Conservation (phyloP, 2,329 filamentous ascomycete species). For the Cladorrhinum sp. region DNA sequence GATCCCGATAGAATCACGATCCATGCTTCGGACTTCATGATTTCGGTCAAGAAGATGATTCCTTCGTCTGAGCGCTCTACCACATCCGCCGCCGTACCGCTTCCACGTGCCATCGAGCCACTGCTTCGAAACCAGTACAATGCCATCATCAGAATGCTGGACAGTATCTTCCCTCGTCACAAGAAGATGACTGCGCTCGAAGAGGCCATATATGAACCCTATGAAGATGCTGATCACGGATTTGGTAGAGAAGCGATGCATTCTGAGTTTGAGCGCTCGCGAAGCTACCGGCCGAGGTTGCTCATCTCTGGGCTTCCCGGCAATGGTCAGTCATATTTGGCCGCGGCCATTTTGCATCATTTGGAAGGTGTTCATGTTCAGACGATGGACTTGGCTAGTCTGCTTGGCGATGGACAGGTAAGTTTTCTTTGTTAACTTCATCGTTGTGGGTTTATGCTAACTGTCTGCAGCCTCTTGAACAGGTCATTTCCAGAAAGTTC, state of each 20-base stretch:
- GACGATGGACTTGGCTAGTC: conserved; percentile 84
- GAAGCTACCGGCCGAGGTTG: conserved; percentile 84
- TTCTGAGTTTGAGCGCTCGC: conserved; percentile 79
- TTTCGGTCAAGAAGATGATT: conserved; percentile 93
- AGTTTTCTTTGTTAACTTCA: conserved; percentile 28
- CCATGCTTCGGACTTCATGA: conserved; percentile 92
- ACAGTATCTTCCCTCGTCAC: conserved; percentile 75
- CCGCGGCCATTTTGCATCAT: conserved; percentile 80
- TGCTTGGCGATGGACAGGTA: conserved; percentile 79
- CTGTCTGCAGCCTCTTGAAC: conserved; percentile 63
- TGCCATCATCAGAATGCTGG: conserved; percentile 65
- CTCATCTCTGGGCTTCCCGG: conserved; percentile 78
- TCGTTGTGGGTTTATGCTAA: conserved; percentile 27
- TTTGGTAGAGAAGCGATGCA: conserved; percentile 77
- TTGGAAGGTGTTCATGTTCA: conserved; percentile 94
- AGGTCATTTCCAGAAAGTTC: conserved; percentile 86
- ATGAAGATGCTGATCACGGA: conserved; percentile 75
- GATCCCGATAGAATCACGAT: conserved; percentile 81
- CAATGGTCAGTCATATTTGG: conserved; percentile 92
- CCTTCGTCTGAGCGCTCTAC: conserved; percentile 91
- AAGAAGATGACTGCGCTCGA: conserved; percentile 87
- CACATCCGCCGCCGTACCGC: conserved; percentile 75
- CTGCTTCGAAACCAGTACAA: conserved; percentile 71
- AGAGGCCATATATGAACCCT: conserved; percentile 88
- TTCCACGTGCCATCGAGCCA: conserved; percentile 78